Conservation (phyloP, 1,139 yeast species). For the Hanseniaspora uvarum region DNA sequence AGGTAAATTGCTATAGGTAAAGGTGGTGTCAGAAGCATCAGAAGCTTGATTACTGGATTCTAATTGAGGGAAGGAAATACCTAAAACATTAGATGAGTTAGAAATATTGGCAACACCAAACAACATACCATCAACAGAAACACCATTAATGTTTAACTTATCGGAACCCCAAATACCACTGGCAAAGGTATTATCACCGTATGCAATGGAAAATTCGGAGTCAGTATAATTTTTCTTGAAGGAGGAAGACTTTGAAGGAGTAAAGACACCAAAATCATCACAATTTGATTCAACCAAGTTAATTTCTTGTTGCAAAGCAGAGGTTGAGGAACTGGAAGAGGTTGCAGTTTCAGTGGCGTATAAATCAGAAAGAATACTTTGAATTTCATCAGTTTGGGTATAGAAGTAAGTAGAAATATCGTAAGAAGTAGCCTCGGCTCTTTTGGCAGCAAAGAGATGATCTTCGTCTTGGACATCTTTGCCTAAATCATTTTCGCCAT, state of each 20-base stretch:
- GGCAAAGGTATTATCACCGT: slow-evolving; percentile 20
- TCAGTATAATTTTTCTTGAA: slow-evolving; percentile 39
- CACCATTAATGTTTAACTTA: slow-evolving; percentile 16
- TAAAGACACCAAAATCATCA: slow-evolving; percentile 19
- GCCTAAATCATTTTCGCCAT: background rate
- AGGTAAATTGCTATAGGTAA: slow-evolving; percentile 40
- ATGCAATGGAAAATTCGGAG: slow-evolving; percentile 17
- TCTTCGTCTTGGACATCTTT: background rate
- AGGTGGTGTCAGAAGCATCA: slow-evolving; percentile 21
- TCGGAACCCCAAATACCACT: slow-evolving; percentile 20
- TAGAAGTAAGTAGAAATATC: background rate
- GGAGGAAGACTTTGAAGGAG: slow-evolving; percentile 32
- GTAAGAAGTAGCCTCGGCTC: background rate
- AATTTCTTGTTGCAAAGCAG: background rate
- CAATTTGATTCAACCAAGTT: slow-evolving; percentile 8
- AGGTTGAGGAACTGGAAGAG: background rate
- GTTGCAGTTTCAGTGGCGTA: background rate
- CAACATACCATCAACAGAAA: slow-evolving; percentile 17
- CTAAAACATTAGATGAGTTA: slow-evolving; percentile 19
- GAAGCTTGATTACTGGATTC: slow-evolving; percentile 16
- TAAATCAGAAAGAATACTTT: background rate
- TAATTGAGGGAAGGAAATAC: slow-evolving; percentile 19
- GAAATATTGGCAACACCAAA: slow-evolving; percentile 21
- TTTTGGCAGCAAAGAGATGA: background rate
- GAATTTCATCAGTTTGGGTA: background rate